Evolutionary conservation across 768 basidiomycete species (phyloP).

Genomic region (Cystofilobasidium macerans): DNA sequence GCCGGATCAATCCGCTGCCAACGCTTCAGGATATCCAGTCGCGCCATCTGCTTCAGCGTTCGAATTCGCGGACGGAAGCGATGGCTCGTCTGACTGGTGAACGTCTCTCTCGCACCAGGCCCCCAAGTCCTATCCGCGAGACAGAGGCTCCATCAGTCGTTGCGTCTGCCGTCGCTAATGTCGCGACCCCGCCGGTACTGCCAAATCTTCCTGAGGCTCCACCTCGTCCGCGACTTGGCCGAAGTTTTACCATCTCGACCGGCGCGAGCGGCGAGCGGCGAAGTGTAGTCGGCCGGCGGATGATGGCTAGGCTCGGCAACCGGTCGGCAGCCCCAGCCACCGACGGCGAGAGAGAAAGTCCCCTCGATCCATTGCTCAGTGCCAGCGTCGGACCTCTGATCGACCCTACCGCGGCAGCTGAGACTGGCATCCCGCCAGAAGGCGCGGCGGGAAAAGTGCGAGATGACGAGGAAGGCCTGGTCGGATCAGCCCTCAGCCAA

Average conservation of each 20-base stretch:
- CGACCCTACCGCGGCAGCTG: too few species aligned
- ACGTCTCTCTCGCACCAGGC: conserved; percentile 45
- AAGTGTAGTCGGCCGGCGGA: conserved; percentile 38
- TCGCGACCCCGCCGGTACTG: too few species aligned
- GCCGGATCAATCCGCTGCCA: conserved; percentile 44
- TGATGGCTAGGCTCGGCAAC: conserved; percentile 37
- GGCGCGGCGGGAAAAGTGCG: too few species aligned
- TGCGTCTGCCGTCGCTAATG: conserved; percentile 22
- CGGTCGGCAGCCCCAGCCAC: conserved; percentile 28
- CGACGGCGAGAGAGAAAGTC: too few species aligned
- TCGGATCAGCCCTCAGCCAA: too few species aligned
- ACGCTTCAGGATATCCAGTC: conserved; percentile 57
- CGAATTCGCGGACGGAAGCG: conserved; percentile 71
- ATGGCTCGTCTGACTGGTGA: conserved; percentile 78
- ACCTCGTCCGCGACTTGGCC: conserved; percentile 31
- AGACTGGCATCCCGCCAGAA: too few species aligned
- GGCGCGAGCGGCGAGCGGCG: conserved; percentile 34
- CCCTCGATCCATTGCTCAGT: background rate
- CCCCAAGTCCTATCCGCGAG: conserved; percentile 20
- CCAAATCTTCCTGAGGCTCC: conserved; percentile 1
- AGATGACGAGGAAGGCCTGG: too few species aligned
- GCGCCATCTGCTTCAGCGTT: conserved; percentile 60
- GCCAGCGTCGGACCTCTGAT: background rate
- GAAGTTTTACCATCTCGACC: conserved; percentile 35
- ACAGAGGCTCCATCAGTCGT: conserved; percentile 18